These are phyloP conservation scores for Euphorbia celastroides DNA, from an alignment of 441 rosid genomes.

Conservation along the genomic window DNA sequence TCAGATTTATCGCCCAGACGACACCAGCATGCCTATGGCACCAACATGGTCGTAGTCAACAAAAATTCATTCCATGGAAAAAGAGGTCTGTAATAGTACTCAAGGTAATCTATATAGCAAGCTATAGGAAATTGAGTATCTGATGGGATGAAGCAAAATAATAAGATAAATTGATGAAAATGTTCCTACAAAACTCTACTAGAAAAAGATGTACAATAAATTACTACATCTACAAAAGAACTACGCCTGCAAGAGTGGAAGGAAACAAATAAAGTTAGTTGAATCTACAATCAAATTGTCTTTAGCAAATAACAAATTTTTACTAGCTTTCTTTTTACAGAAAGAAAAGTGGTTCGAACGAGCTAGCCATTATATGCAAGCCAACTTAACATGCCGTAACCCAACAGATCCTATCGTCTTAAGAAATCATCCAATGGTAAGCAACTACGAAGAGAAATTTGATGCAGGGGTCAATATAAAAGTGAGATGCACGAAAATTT, in stretches of 20 bases:
- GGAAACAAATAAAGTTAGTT: neutral
- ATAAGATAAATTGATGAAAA: neutral
- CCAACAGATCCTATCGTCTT: neutral
- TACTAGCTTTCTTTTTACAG: neutral
- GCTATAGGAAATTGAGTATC: neutral
- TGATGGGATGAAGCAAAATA: neutral
- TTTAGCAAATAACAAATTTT: neutral
- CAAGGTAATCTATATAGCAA: neutral
- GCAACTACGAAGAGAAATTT: neutral
- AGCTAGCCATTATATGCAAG: neutral
- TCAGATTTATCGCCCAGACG: constrained; percentile 55
- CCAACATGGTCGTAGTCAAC: constrained; percentile 15
- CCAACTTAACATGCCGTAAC: neutral
- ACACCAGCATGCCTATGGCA: constrained; percentile 87
- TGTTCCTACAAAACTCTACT: neutral
- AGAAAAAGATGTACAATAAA: neutral
- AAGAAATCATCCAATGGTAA: neutral
- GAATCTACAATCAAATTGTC: neutral
- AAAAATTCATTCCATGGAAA: constrained; percentile 3
- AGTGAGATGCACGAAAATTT: neutral
- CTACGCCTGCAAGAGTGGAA: neutral
- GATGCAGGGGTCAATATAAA: neutral
- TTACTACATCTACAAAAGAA: constrained; percentile 1
- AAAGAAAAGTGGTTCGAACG: neutral
- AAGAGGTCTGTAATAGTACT: neutral